These are phyloP conservation scores for Saturnispora galanensis DNA, from an alignment of 805 yeast species.

Conservation along the genomic window DNA sequence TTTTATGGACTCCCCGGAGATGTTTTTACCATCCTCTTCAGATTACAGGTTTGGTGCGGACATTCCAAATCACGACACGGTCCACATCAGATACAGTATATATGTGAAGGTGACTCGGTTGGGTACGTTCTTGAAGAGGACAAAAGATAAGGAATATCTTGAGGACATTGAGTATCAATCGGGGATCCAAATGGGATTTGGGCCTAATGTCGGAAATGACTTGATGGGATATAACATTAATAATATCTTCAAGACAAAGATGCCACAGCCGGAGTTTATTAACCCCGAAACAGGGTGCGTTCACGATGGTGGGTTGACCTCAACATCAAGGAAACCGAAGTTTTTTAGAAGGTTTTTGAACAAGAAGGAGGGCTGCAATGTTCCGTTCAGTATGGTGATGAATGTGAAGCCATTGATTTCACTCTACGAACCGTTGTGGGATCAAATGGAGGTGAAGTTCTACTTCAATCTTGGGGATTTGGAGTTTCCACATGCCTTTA, in stretches of 20 bases:
- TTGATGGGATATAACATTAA: too few species aligned
- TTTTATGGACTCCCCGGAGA: background rate
- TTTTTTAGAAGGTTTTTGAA: conserved; percentile 1
- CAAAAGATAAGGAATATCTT: background rate
- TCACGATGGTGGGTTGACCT: background rate
- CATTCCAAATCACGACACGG: background rate
- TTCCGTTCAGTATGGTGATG: background rate
- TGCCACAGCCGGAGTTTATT: background rate
- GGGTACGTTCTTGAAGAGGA: background rate
- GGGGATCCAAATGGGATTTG: background rate
- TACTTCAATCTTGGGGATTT: background rate
- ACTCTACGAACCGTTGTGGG: background rate
- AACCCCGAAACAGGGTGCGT: background rate
- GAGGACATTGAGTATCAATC: conserved; percentile 3
- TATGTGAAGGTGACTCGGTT: background rate
- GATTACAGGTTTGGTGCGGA: background rate
- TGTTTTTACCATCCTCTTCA: conserved; percentile 5
- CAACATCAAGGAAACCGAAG: background rate
- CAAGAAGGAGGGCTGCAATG: background rate
- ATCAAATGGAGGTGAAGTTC: conserved; percentile 1
- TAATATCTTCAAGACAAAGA: background rate
- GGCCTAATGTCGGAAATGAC: background rate
- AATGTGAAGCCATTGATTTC: background rate
- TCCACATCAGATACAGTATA: background rate
- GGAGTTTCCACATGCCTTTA: background rate